Conservation (phyloP, 495 filamentous ascomycete genomes). For the Xylaria longipes region DNA sequence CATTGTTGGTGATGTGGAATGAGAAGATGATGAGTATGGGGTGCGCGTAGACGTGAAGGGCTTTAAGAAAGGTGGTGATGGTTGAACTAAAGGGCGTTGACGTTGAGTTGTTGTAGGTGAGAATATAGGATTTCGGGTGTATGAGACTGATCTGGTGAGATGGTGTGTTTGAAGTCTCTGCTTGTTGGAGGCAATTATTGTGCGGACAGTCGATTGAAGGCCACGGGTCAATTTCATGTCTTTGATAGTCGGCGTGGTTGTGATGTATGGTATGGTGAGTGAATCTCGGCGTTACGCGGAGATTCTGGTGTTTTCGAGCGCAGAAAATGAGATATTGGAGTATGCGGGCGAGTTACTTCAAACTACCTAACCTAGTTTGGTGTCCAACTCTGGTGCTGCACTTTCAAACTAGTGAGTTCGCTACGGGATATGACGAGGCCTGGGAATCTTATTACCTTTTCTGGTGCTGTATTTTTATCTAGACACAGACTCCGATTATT, state of each 20-base stretch:
- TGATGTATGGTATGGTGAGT: neutral
- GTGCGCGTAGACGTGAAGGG: neutral
- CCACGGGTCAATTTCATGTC: slow-evolving; percentile 12
- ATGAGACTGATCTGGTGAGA: slow-evolving; percentile 7
- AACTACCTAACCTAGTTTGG: neutral
- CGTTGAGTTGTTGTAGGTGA: neutral
- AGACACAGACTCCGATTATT: neutral
- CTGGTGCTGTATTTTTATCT: neutral
- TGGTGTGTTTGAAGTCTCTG: neutral
- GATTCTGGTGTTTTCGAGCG: slow-evolving; percentile 1
- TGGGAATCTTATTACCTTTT: neutral
- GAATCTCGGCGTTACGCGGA: neutral
- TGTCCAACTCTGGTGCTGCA: neutral
- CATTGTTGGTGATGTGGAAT: slow-evolving; percentile 8
- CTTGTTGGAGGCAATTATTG: neutral
- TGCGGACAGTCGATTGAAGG: slow-evolving; percentile 6
- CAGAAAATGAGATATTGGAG: neutral
- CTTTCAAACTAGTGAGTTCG: neutral
- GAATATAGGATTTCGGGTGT: neutral
- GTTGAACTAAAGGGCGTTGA: neutral
- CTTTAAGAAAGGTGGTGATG: neutral
- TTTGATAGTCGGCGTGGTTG: neutral
- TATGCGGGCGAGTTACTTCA: neutral
- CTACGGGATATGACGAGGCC: neutral
- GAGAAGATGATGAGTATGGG: neutral